Conservation (phyloP, 495 filamentous ascomycete genomes). For the Hyphodiscus hymeniophilus region DNA sequence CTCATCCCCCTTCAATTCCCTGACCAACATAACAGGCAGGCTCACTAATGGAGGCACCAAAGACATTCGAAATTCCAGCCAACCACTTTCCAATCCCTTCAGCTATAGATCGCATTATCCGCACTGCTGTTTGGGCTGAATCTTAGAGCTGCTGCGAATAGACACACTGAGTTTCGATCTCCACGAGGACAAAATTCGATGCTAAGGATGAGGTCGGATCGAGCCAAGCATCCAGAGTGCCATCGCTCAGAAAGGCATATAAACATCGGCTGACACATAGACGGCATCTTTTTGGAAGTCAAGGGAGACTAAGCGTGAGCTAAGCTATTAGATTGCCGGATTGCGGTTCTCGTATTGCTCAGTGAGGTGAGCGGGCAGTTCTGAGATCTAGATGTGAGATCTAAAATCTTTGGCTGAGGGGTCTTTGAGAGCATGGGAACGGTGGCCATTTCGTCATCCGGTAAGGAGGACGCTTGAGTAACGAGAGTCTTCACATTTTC, state of each 20-base stretch:
- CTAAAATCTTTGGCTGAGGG: conserved; percentile 44
- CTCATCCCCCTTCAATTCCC: conserved; percentile 45
- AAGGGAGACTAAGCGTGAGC: conserved; percentile 66
- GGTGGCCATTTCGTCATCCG: conserved; percentile 39
- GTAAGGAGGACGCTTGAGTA: conserved; percentile 45
- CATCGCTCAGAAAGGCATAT: conserved; percentile 68
- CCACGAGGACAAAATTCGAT: conserved; percentile 62
- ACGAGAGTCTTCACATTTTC: conserved; percentile 52
- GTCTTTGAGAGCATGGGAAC: conserved; percentile 42
- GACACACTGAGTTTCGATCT: conserved; percentile 51
- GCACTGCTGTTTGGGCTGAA: conserved; percentile 50
- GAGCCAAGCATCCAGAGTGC: conserved; percentile 85
- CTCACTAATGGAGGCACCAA: conserved; percentile 63
- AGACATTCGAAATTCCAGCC: conserved; percentile 48
- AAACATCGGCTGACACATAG: conserved; percentile 72
- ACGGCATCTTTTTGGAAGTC: conserved; percentile 60
- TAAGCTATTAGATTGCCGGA: conserved; percentile 57
- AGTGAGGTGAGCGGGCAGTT: conserved; percentile 54
- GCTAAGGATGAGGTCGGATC: conserved; percentile 71
- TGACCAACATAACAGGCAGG: conserved; percentile 63
- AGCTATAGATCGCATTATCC: conserved; percentile 38
- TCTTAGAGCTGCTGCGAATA: conserved; percentile 52
- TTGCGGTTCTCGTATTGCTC: conserved; percentile 55
- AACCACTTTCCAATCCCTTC: conserved; percentile 41
- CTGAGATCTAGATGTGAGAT: conserved; percentile 47